These are phyloP conservation scores for Podospora pseudoanserina DNA, from an alignment of 495 filamentous ascomycete species.

Conservation along the genomic window DNA sequence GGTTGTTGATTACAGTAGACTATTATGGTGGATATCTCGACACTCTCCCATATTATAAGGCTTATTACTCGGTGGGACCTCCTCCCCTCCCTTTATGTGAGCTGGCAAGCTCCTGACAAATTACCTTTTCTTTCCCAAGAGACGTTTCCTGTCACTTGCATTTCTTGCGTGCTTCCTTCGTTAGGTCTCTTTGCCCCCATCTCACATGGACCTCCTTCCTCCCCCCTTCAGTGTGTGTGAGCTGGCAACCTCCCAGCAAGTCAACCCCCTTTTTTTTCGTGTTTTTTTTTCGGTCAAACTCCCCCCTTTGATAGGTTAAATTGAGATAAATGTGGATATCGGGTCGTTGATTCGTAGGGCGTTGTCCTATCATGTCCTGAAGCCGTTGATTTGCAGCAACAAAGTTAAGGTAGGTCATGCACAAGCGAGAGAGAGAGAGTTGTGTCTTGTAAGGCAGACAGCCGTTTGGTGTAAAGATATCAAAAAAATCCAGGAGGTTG, in stretches of 20 bases:
- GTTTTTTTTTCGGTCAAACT: neutral
- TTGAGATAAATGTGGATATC: neutral
- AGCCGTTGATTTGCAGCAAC: neutral
- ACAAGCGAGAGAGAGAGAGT: neutral
- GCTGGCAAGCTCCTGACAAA: too few species aligned
- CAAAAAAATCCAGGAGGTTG: neutral
- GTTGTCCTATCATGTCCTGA: neutral
- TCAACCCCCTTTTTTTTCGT: neutral
- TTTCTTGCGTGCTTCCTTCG: too few species aligned
- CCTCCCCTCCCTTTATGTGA: too few species aligned
- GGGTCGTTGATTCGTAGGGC: neutral
- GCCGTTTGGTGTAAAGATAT: neutral
- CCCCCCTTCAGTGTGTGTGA: neutral
- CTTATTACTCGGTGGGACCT: too few species aligned
- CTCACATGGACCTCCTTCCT: too few species aligned
- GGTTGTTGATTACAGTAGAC: too few species aligned
- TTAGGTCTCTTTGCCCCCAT: slow-evolving; percentile 18
- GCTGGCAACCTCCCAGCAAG: neutral
- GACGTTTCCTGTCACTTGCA: too few species aligned
- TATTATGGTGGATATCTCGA: too few species aligned
- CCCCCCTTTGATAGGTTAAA: neutral
- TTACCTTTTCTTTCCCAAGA: too few species aligned
- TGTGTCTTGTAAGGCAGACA: neutral
- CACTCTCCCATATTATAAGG: too few species aligned
- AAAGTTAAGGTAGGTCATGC: neutral